Evolutionary conservation across 768 basidiomycete genomes (phyloP), one percentile per base, ranked within the genome.

Genomic region (Tylopilus sp.): DNA sequence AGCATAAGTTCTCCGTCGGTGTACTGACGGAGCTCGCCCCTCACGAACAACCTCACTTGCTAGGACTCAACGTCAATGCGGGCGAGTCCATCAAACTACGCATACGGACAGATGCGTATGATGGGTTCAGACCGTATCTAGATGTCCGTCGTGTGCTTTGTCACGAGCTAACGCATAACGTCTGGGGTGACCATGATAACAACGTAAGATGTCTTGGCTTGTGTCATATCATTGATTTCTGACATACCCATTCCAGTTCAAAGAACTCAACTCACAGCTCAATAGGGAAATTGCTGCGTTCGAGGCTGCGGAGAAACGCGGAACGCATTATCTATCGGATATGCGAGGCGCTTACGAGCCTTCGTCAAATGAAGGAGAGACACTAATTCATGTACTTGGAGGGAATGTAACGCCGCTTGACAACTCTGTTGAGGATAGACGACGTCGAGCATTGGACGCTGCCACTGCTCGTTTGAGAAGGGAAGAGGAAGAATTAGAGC

Each of bases 121-220:
- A 87, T 53, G 88, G 87, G 10, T 88, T 89, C 60, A 73, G 85
- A 45, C 60, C 74, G 9, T 91, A 90, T 58, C 71, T 66, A 15
- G 82, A 88, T 1, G 73, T 85, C 21, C 73, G 88, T 44, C 73
- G 78, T 15, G 85, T 88, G 35, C 72, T 90, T 3, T 89, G 86
- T 58, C 88, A 91, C 63, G 88, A 90, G 61, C 69, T 90, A 33
- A 72, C 87, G 20, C 88, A 91, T 64, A 90, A 88, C 58, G 77
- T 86, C 0, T 86, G 82, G 79, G 72, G 79, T 4, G 80, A 83
- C 55, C 88, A 91, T 58, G 83, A 86, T 59, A 75, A 88, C 45
- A 80, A 87, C 55, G 88, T 88, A 54, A 62, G 85, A 9, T 20
- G 20, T 42, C 22, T n/a, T 13, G 8, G 17, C 21, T 38, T 6